Evolutionary conservation across 805 yeast species (phyloP), one percentile per base, ranked within the genome.

Genomic region (Kodamaea restingae): DNA sequence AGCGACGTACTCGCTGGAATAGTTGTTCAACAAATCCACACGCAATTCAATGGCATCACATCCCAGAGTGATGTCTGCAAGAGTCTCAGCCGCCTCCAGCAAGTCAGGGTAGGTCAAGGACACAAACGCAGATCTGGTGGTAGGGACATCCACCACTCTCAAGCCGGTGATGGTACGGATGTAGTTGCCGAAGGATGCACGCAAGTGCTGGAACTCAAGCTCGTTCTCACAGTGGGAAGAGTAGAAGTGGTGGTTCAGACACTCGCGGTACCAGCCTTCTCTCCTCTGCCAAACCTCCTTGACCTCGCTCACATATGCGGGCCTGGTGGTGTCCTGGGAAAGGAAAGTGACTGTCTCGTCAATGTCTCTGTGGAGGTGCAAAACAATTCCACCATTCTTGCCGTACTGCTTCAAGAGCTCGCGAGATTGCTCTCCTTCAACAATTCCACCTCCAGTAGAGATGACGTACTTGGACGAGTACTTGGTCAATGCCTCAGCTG

Each of bases 401-500:
- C 59, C 52, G 58, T 79, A 84, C 6, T 68, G 56, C 49, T 80
- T 73, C 58, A 93, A 69, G 6, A 77, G 48, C 8, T 70, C 70
- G 51, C 97, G 76, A 4, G 95, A 79, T n/a, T 60, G 73, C 6
- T 71, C 71, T 28, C 74, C 74, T 62, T 91, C 98, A 18, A 93
- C 95, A 44, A 93, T 71, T 7, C 99, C 99, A 32, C 99, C 99
- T 24, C 99, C 99, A 36, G 96, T 86, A 0, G 98, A 86, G 39
- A 91, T 73, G 15, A 91, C 84, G 51, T 80, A 70, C 4, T 83
- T 83, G 14, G 51, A 53, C 4, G 62, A 40, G 45, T 60, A 55
- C 21, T 67, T 58, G 2, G 56, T 46, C 14, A 84, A 46, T 21
- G 72, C 66, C 34, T 76, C 75, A 36, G 71, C 61, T 45, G 85